Conservation (phyloP, 2,329 filamentous ascomycete species). For the Fusarium bactridioides region DNA sequence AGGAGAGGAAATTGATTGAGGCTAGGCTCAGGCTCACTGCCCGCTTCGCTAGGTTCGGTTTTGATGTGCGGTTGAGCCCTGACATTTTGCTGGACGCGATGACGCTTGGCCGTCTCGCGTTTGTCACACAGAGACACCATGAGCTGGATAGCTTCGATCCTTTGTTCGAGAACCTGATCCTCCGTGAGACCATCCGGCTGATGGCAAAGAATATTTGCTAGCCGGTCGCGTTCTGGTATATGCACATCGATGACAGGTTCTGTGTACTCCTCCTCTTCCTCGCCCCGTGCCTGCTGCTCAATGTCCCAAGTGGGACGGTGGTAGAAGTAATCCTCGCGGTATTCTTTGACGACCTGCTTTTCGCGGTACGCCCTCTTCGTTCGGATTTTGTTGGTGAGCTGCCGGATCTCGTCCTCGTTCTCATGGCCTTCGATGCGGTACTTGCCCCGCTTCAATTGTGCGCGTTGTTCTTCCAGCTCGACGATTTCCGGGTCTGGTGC, state of each 20-base stretch:
- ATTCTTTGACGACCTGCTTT: constrained; percentile 35
- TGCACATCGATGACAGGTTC: constrained; percentile 27
- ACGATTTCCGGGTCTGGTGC: background rate
- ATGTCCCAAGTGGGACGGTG: constrained; percentile 39
- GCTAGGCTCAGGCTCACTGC: background rate
- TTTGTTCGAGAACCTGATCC: background rate
- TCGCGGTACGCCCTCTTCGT: constrained; percentile 30
- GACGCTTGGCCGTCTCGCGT: background rate
- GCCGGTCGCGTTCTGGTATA: background rate
- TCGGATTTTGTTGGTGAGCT: constrained; percentile 34
- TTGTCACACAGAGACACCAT: background rate
- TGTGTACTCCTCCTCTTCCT: constrained; percentile 33
- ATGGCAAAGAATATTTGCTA: background rate
- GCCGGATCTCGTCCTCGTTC: constrained; percentile 37
- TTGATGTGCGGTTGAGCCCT: background rate
- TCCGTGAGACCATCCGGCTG: background rate
- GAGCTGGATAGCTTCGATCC: background rate
- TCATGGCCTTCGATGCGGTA: constrained; percentile 35
- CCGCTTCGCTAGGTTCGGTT: background rate
- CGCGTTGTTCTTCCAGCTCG: accelerated
- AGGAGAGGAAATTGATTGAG: background rate
- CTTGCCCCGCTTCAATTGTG: background rate
- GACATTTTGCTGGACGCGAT: background rate
- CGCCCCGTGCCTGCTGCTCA: constrained; percentile 21
- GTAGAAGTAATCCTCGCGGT: constrained; percentile 43